A percentile compares a stretch with the other conserved stretches of the same genome.
phyloP scores from a whole-genome alignment of 495 filamentous ascomycete species.

The Podospora sp. region DNA sequence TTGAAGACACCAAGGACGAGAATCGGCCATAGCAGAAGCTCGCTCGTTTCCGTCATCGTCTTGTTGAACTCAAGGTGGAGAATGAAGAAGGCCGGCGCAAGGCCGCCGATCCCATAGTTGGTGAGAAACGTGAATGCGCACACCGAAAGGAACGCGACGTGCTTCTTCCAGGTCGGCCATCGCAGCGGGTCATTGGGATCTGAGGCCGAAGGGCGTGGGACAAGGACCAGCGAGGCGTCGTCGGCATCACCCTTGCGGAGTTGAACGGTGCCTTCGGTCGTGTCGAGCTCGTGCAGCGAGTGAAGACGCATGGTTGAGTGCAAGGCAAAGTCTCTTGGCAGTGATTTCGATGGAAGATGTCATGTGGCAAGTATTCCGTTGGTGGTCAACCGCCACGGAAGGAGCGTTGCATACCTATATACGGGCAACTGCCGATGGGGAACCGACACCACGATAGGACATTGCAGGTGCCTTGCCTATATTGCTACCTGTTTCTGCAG shows the following conservation, averaged over 20 bases:
- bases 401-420: not conserved
- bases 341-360: not conserved
- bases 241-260: slow-evolving; percentile 25
- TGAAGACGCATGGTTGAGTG: slow-evolving; percentile 31
- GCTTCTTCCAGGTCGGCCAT: slow-evolving; percentile 39
- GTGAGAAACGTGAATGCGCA: slow-evolving; percentile 46
- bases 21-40: slow-evolving; percentile 39
- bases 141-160: slow-evolving; percentile 36
- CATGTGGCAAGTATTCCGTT: not conserved
- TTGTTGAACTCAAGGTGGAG: slow-evolving; percentile 35
- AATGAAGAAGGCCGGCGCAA: slow-evolving; percentile 36
- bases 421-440: not conserved
- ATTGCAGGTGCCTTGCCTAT: not conserved
- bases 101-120: slow-evolving; percentile 41
- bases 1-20: slow-evolving; percentile 45
- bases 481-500: not conserved
- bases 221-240: slow-evolving; percentile 33
- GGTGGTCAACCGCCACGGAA: not conserved
- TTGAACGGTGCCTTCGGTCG: slow-evolving; percentile 35
- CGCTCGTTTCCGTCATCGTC: slow-evolving; percentile 31
- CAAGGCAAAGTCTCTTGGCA: not conserved
- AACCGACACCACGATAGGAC: not conserved
- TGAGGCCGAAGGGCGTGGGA: slow-evolving; percentile 36
- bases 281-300: slow-evolving; percentile 38
- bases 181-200: slow-evolving; percentile 43